Percentiles rank a stretch among this genome's conserved stretches.
Conservation (phyloP, 345 rosid genomes). For the Populus euphratica region DNA sequence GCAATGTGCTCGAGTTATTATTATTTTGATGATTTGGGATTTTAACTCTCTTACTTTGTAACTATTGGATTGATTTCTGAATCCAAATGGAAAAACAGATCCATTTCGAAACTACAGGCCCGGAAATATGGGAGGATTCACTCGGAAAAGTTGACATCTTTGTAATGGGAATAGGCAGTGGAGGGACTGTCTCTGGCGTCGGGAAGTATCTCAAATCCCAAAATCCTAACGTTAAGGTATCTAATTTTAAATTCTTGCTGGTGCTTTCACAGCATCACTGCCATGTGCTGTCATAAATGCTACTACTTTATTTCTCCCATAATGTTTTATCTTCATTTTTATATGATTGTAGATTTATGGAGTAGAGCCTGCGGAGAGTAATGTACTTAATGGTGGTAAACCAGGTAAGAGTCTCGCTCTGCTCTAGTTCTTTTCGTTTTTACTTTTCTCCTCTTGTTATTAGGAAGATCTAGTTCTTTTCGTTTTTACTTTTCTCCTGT, state of each 20-base stretch:
- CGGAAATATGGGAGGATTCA: slow-evolving; percentile 98
- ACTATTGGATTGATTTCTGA: slow-evolving; percentile 1
- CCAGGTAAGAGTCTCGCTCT: slow-evolving; percentile 54
- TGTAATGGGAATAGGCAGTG: slow-evolving; percentile 97
- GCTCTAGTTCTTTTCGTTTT: not conserved
- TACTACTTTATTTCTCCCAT: not conserved
- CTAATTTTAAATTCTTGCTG: not conserved
- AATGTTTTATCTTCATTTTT: slow-evolving; percentile 5
- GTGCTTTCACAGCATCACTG: not conserved
- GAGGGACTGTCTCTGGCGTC: slow-evolving; percentile 95
- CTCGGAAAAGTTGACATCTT: slow-evolving; percentile 85
- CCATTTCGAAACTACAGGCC: slow-evolving; percentile 94
- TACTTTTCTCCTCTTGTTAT: not conserved
- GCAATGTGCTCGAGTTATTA: not conserved
- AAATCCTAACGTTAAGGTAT: slow-evolving; percentile 91
- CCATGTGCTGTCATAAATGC: not conserved
- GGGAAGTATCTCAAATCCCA: slow-evolving; percentile 88
- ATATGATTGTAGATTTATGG: slow-evolving; percentile 67
- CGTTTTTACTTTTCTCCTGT: not conserved
- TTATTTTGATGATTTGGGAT: not conserved
- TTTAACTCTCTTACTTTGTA: not conserved
- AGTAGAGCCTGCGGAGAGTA: slow-evolving; percentile 95
- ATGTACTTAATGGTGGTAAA: slow-evolving; percentile 87
- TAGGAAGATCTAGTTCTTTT: not conserved
- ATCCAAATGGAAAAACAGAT: slow-evolving; percentile 37